phyloP scores from a whole-genome alignment of 768 basidiomycete species.

The Kwoniella pini region DNA sequence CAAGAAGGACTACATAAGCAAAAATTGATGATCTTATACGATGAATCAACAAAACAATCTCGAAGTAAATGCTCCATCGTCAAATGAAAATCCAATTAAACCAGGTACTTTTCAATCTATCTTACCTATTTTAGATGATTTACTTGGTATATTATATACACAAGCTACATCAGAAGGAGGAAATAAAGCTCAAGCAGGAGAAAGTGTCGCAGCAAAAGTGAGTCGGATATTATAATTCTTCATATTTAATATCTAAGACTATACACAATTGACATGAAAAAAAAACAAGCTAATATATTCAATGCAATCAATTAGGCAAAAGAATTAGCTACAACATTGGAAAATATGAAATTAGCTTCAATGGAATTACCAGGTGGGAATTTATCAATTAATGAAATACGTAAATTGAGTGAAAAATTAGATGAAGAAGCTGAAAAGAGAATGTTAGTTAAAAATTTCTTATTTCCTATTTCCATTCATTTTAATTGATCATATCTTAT shows the following conservation, averaged over 20 bases:
- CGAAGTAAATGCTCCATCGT: neutral
- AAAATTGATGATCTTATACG: no score
- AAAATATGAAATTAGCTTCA: conserved; percentile 34
- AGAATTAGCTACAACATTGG: conserved; percentile 28
- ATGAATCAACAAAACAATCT: no score
- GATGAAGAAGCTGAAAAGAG: conserved; percentile 37
- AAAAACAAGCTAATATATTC: no score
- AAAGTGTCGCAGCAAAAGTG: conserved; percentile 14
- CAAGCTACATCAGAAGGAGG: conserved; percentile 17
- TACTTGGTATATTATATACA: conserved; percentile 19
- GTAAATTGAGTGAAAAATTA: conserved; percentile 21
- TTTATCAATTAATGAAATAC: conserved; percentile 23
- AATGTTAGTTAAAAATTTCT: conserved; percentile 24
- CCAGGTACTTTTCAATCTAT: conserved; percentile 38
- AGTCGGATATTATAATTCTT: neutral
- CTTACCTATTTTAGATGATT: conserved; percentile 31
- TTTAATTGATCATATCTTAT: no score
- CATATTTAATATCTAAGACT: no score
- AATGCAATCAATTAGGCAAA: conserved; percentile 22
- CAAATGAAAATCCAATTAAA: neutral
- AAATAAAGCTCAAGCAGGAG: conserved; percentile 5
- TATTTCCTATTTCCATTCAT: neutral
- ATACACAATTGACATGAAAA: no score
- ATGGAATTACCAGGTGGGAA: conserved; percentile 40
- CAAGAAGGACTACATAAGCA: no score